Evolutionary conservation across 2,329 filamentous ascomycete species (phyloP).

Genomic region (Fusarium papillatum): DNA sequence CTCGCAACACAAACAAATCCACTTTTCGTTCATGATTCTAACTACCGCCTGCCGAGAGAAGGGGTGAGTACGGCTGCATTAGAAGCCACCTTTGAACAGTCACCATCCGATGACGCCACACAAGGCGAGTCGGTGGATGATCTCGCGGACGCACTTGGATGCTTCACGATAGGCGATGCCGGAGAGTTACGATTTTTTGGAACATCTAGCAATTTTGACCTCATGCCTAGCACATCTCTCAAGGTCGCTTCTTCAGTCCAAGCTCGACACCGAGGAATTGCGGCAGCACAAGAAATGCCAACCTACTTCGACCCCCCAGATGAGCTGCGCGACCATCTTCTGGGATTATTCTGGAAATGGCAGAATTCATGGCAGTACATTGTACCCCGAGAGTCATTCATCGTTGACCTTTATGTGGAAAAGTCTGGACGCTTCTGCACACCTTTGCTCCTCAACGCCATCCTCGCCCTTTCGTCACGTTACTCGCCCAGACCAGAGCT

Average conservation of each 20-base stretch:
- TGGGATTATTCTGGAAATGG: slow-evolving; percentile 24
- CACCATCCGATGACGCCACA: not conserved
- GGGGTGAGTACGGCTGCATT: not conserved
- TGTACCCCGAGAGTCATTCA: slow-evolving; percentile 15
- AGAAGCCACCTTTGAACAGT: not conserved
- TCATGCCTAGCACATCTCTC: not conserved
- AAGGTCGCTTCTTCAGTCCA: slow-evolving; percentile 10
- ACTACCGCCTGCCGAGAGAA: not conserved
- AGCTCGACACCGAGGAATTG: slow-evolving; percentile 8
- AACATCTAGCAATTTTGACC: not conserved
- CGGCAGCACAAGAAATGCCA: slow-evolving; percentile 6
- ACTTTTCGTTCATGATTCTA: not conserved
- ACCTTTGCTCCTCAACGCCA: slow-evolving; percentile 18
- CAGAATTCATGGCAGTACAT: slow-evolving; percentile 30
- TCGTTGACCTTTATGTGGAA: slow-evolving; percentile 11
- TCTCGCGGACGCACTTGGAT: not conserved
- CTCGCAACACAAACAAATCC: slow-evolving; percentile 1
- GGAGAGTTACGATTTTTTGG: not conserved
- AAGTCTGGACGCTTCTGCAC: slow-evolving; percentile 18
- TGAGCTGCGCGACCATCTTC: slow-evolving; percentile 18
- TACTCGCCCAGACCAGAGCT: slow-evolving; percentile 18
- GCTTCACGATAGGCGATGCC: not conserved
- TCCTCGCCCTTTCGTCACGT: slow-evolving; percentile 18
- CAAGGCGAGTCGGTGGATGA: not conserved
- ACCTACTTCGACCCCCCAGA: slow-evolving; percentile 11